phyloP scores from a whole-genome alignment of 2,329 filamentous ascomycete genomes.

The Aulographum hederae region DNA sequence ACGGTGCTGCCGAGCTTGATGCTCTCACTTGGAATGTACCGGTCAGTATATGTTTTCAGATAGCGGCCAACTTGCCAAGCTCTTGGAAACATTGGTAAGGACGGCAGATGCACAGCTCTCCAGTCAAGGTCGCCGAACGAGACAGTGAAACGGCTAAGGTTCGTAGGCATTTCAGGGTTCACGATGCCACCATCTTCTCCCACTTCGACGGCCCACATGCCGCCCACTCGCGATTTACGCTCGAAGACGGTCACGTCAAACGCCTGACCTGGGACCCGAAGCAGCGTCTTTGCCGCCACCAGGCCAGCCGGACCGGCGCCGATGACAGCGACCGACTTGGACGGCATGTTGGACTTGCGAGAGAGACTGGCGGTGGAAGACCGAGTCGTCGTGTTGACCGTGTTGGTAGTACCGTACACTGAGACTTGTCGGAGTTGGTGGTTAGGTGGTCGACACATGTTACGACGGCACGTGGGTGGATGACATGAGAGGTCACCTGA shows the following conservation, averaged over 20 bases:
- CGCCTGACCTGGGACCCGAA: conserved; percentile 26
- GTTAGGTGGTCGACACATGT: no score
- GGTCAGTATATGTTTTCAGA: conserved; percentile 42
- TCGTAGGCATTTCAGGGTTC: conserved; percentile 40
- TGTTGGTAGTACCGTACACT: no score
- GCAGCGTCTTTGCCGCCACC: conserved; percentile 43
- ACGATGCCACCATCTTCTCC: conserved; percentile 13
- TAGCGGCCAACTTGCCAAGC: conserved; percentile 65
- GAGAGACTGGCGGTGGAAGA: no score
- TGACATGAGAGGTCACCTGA: no score
- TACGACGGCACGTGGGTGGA: no score
- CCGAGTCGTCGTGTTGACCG: no score
- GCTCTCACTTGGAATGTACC: conserved; percentile 34
- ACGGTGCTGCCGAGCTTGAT: conserved; percentile 29
- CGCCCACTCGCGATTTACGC: conserved; percentile 44
- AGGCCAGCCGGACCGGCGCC: conserved; percentile 26
- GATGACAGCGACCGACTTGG: conserved; percentile 21
- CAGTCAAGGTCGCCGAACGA: conserved; percentile 47
- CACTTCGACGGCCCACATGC: conserved; percentile 48
- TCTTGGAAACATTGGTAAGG: conserved; percentile 46
- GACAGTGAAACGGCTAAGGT: conserved; percentile 63
- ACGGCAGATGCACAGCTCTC: conserved; percentile 26
- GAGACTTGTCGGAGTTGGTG: no score
- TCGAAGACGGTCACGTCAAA: conserved; percentile 60
- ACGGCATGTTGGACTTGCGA: no score